Percentiles rank a stretch among this genome's conserved stretches.
These are phyloP conservation scores for Cryphonectria radicalis DNA, from an alignment of 2,329 filamentous ascomycete species.

Conservation along the genomic window DNA sequence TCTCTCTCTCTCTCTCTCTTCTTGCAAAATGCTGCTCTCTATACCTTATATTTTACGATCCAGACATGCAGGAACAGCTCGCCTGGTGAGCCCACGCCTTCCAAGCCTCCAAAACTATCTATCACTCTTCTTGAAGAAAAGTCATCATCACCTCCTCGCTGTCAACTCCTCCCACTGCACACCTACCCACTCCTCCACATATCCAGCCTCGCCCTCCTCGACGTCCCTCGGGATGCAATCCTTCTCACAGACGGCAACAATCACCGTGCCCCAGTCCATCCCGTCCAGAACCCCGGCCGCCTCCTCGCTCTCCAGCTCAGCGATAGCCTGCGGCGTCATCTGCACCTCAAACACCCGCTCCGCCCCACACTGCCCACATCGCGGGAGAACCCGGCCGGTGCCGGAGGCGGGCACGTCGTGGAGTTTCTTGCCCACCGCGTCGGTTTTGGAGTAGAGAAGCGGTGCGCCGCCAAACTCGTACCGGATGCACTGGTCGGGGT, in stretches of 20 bases:
- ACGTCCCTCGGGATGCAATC: conserved; percentile 72
- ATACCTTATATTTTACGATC: not conserved
- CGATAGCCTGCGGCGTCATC: conserved; percentile 87
- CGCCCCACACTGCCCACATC: conserved; percentile 76
- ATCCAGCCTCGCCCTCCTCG: conserved; percentile 68
- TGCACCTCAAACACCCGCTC: conserved; percentile 88
- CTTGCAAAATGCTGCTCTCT: not conserved
- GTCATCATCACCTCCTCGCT: conserved; percentile 38
- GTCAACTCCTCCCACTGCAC: conserved; percentile 92
- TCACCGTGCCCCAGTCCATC: conserved; percentile 97
- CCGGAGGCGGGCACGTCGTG: conserved; percentile 47
- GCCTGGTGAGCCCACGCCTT: too few relatives aligned
- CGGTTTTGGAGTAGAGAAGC: conserved; percentile 79
- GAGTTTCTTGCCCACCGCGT: conserved; percentile 72
- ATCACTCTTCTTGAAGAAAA: too few relatives aligned
- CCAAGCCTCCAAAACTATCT: too few relatives aligned
- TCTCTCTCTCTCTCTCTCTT: too few relatives aligned
- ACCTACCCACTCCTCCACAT: conserved; percentile 94
- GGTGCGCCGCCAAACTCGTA: conserved; percentile 77
- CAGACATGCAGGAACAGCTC: too few relatives aligned
- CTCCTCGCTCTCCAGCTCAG: conserved; percentile 66
- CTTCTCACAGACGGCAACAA: conserved; percentile 80
- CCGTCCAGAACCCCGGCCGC: conserved; percentile 75
- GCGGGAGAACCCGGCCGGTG: conserved; percentile 61
- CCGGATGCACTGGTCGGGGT: conserved; percentile 80